Evolutionary conservation across 331 rosid genomes (phyloP).

Genomic region (Saraca asoca): DNA sequence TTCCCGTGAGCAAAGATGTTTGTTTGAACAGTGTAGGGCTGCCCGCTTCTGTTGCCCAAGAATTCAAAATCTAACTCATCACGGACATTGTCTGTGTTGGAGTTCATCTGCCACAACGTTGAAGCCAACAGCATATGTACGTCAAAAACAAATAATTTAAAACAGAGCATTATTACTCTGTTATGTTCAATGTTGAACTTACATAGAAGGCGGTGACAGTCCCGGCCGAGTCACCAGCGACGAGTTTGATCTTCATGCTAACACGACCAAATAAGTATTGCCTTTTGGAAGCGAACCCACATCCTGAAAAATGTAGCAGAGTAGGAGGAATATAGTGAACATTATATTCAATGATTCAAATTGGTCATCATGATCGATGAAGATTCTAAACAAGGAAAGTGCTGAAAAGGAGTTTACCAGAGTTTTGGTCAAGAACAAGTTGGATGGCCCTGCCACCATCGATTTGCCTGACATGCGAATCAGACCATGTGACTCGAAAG

Average conservation of each 20-base stretch:
- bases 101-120: conserved; percentile 63
- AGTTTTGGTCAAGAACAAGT: conserved; percentile 72
- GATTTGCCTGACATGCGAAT: conserved; percentile 64
- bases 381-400: not conserved
- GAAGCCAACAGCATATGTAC: not conserved
- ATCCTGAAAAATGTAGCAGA: conserved; percentile 48
- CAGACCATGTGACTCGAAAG: conserved; percentile 72
- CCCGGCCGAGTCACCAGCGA: conserved; percentile 91
- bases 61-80: conserved; percentile 64
- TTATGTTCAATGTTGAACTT: not conserved
- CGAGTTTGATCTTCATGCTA: conserved; percentile 93
- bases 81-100: conserved; percentile 65
- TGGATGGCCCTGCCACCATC: conserved; percentile 79
- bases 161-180: not conserved
- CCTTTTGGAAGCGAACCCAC: conserved; percentile 77
- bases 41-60: conserved; percentile 48
- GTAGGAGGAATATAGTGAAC: no score
- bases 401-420: conserved; percentile 61
- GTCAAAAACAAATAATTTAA: not conserved
- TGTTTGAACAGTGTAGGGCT: conserved; percentile 58
- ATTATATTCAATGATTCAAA: not conserved
- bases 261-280: conserved; percentile 83
- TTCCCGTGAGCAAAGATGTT: conserved; percentile 52
- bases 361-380: not conserved
- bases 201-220: conserved; percentile 95